Evolutionary conservation across 805 yeast species (phyloP), one percentile per base, ranked within the genome.

Genomic region (Yamadazyma laniorum): DNA sequence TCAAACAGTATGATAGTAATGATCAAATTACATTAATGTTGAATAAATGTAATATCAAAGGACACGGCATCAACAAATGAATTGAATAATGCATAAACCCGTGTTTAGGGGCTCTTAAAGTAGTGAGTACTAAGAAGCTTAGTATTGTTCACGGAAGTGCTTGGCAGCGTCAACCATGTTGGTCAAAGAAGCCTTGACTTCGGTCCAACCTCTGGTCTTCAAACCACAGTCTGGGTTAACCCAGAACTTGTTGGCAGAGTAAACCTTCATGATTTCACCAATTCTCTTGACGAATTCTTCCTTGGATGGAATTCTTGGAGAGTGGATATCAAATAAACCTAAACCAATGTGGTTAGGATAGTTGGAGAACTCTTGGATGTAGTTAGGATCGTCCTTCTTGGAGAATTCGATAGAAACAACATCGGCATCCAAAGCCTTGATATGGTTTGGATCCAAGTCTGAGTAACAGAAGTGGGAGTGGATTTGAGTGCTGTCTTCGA

Each of bases 391-490:
- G 66, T 93, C 98, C 85, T 93, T 93, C 90, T 93, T 93, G 67
- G 98, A 90, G 85, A 88, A 93, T 79, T 93, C 99, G 58, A 93
- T 91, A 44, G 98, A 91, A 51, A 93, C 99, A 58, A 93, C 99
- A 73, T 93, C 99, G 58, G 99, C 99, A 72, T 93, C 99, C 66
- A 93, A 80, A 55, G 98, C 97, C 82, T 93, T 91, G 81, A 93
- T 93, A 75, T 91, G 97, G 82, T 86, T 86, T 65, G 98, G 98
- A 79, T 93, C 98, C 72, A 93, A 82, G 74, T 93, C 99, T 47
- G 99, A 93, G 90, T 93, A 93, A 79, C 99, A 93, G 95, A 93
- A 93, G 77, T 93, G 99, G 48, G 98, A 91, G 84, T 93, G 99
- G 72, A 93, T 89, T 78, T 93, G 99, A 58, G 99, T 93, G 53